Evolutionary conservation across 169 alveolate genomes (phyloP), one percentile per base, ranked within the genome.

Genomic region (Cyclospora cayetanensis): DNA sequence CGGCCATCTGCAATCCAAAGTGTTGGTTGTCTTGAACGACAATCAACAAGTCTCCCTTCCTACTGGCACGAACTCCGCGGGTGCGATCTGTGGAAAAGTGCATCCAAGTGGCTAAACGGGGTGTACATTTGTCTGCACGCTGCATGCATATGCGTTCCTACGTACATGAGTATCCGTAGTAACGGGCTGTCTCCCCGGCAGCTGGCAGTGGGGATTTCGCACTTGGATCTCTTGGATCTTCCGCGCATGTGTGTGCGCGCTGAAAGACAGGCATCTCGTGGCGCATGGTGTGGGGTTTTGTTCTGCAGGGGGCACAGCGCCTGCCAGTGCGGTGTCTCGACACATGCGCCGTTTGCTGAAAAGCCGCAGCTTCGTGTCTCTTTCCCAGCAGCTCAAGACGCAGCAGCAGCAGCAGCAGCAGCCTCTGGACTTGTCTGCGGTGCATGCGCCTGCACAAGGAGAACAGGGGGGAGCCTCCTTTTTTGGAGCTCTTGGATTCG

Each of bases 1-100:
- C 34, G 95, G 96, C 12, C 92, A 90, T 83, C 70, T 97, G 91
- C 95, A 96, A 79, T 94, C 97, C 63, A 31, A 37, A 15, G 83
- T 97, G 55, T 84, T 97, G 82, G 95, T 97, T 22, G 95, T 97
- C 50, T 95, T 96, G 77, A 97, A 97, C 85, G 98, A 97, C 92
- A 97, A 97, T 85, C 97, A 95, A 39, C 97, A 96, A 77, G 95
- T 94, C 43, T 96, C 97, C 12, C 94, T 96, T 39, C 97, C 97
- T 20, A 96, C 98, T 9, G 97, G 93, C 42, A 41, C 43, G 37
- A 25, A 66, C 66, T 43, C 65, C 42, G 70, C 89, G 46, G 53
- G 96, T 68, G 34, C 43, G 5, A 20, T 4, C 72, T 11, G 34
- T 12, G 9, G 18, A 11, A 50, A 11, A 50, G 9, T n/a, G n/a